These are phyloP conservation scores for Leccinum imitatum DNA, from an alignment of 768 basidiomycete genomes.

Conservation along the genomic window DNA sequence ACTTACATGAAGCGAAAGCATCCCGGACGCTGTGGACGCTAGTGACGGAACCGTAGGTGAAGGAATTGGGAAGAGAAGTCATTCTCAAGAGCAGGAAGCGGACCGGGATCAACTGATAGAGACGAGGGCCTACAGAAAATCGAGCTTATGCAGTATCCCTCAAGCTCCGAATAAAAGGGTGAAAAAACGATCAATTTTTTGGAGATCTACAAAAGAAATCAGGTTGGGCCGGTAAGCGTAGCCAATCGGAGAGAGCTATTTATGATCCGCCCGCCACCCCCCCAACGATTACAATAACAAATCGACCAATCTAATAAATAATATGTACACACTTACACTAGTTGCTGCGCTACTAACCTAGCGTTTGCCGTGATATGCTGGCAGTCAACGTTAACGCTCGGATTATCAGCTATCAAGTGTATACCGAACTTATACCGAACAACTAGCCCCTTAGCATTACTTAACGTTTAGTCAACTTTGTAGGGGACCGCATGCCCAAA, in stretches of 20 bases:
- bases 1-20: slow-evolving; percentile 61
- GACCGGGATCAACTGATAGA: neutral
- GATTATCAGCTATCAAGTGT: too few species aligned
- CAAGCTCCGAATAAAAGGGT: slow-evolving; percentile 9
- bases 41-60: slow-evolving; percentile 47
- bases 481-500: neutral
- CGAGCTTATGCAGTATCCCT: neutral
- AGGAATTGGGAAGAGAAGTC: slow-evolving; percentile 49
- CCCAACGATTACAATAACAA: neutral
- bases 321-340: too few species aligned
- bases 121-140: neutral
- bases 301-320: neutral
- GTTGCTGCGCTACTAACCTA: too few species aligned
- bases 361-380: too few species aligned
- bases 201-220: neutral
- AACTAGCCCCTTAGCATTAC: neutral
- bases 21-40: slow-evolving; percentile 51
- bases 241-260: slow-evolving; percentile 9
- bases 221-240: neutral
- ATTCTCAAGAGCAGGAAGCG: slow-evolving; percentile 25
- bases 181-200: neutral
- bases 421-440: too few species aligned
- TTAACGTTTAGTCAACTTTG: neutral
- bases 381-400: too few species aligned
- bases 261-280: slow-evolving; percentile 11